Evolutionary conservation across 441 rosid genomes (phyloP), one percentile per base, ranked within the genome.

Genomic region (Breynia disticha): DNA sequence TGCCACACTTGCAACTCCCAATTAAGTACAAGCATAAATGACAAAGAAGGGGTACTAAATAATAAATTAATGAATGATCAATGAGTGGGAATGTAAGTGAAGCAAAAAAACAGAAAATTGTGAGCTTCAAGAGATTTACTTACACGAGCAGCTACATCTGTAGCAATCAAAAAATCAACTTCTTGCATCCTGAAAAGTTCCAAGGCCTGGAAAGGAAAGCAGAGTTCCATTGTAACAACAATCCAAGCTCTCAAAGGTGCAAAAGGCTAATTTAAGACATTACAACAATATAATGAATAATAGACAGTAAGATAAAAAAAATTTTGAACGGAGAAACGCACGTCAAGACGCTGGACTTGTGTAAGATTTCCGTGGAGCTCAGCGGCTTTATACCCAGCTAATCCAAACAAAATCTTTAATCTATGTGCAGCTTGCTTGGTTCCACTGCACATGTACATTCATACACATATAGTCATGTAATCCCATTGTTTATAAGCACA

Each of bases 301-400:
- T 24, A 24, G 7, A 24, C 32, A 24, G 7, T 24, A 12, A n/a
- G 14, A 48, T 15, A 19, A 14, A 45, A 45, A 63, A 49, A 19
- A 38, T 28, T 19, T 22, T 49, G 54, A 50, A 21, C 52, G 56
- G 53, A 66, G 69, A 56, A 47, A 76, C 96, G 76, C 67, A 94
- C 99, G 73, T 87, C 96, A 68, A 94, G 94, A 22, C 96, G 94
- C 62, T 94, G 99, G 52, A 82, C 76, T 77, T 94, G 97, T 19
- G 99, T 94, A 62, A 87, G 97, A 75, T 94, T 88, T 69, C 97
- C 94, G 72, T 89, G 99, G 72, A 93, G 96, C 75, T 89, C 97
- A 24, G 95, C 90, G 50, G 96, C 97, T 76, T 80, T 79, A 51
- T 79, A 78, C 48, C 95, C 94, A 55, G 84, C 79, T 61, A 93